Base-by-base conservation (phyloP, 2,329 filamentous ascomycete genomes). In the Pochonia chlamydosporia region DNA sequence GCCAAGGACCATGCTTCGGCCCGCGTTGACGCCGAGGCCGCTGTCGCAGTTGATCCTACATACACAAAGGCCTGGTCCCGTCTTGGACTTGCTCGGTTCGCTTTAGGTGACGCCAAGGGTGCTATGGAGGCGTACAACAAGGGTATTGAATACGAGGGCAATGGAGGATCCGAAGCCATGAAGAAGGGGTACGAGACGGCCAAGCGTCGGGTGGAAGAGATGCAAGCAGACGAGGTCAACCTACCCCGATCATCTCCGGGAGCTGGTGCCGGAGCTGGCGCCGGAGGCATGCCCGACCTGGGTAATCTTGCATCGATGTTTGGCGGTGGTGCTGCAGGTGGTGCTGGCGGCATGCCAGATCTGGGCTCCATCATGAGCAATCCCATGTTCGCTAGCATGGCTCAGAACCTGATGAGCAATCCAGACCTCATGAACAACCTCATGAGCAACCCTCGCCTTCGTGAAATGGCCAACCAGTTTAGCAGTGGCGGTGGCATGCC, bases 41-140 rank as follows among this genome's bases (percentile, higher is more conserved):
- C 93, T 47, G 88, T 93, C 47, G 80, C 82, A 48, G 79, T 90
- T 46, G 93, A 99, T 67, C 89, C 93, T 11, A 84, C 82, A 65
- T 99, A 97, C 76, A 95, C 91, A 56, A 97, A 99, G 74, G 93
- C 90, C 14, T 99, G 93, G 93, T 93, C 87, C 57, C 82, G 93
- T 52, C 78, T 99, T 18, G 93, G 93, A 18, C 83, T 97, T 33
- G 93, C 93, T 37, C 82, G 86, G 52, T 99, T 92, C 68, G 92
- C 92, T 14, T 80, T 96, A 44, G 92, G 91, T 28, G 92, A 99
- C 62, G 85, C 89, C 48, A 84, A 85, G 69, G 93, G 89, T 43
- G 85, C 87, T 54, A 95, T 96, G 85, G 91, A 97, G 59, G 93
- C 93, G 16, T 99, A 99, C 71, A 74, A 85, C 68, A 81, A 88